These are phyloP conservation scores for Rhizopogon sp. DNA, from an alignment of 768 basidiomycete genomes.

Conservation along the genomic window DNA sequence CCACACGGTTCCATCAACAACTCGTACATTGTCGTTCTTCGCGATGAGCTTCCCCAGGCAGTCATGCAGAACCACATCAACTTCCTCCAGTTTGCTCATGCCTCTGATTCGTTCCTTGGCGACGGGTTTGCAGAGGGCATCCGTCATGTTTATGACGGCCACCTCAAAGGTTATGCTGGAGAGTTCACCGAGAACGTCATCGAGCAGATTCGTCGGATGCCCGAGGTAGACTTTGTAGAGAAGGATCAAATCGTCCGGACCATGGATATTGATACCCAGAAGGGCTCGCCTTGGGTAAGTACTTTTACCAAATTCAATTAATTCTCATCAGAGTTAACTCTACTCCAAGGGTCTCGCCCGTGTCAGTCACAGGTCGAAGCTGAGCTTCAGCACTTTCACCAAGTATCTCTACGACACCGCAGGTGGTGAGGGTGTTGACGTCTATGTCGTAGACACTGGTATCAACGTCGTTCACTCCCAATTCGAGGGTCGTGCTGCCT, in stretches of 20 bases:
- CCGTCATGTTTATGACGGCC: slow-evolving; percentile 71
- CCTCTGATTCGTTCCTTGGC: slow-evolving; percentile 45
- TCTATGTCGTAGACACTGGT: slow-evolving; percentile 84
- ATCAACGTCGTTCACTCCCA: slow-evolving; percentile 83
- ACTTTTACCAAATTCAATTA: background rate
- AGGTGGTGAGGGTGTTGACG: slow-evolving; percentile 94
- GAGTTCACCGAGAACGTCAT: slow-evolving; percentile 66
- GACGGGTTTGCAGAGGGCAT: slow-evolving; percentile 46
- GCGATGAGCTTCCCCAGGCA: slow-evolving; percentile 54
- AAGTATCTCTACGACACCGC: slow-evolving; percentile 66
- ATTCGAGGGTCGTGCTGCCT: slow-evolving; percentile 83
- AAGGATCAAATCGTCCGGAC: slow-evolving; percentile 90
- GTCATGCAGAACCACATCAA: slow-evolving; percentile 74
- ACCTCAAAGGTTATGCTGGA: slow-evolving; percentile 78
- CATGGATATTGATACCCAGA: slow-evolving; percentile 44
- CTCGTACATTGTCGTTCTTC: slow-evolving; percentile 93
- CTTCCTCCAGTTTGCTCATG: slow-evolving; percentile 63
- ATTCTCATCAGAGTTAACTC: slow-evolving; percentile 9
- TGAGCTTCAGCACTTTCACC: slow-evolving; percentile 78
- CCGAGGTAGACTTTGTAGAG: slow-evolving; percentile 92
- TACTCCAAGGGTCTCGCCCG: slow-evolving; percentile 81
- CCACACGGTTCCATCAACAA: slow-evolving; percentile 75
- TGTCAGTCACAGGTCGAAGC: slow-evolving; percentile 77
- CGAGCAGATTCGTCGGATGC: slow-evolving; percentile 71
- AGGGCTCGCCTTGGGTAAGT: slow-evolving; percentile 81